These are phyloP conservation scores for Hypoxylon sp. DNA, from an alignment of 2,329 filamentous ascomycete species.

Conservation along the genomic window DNA sequence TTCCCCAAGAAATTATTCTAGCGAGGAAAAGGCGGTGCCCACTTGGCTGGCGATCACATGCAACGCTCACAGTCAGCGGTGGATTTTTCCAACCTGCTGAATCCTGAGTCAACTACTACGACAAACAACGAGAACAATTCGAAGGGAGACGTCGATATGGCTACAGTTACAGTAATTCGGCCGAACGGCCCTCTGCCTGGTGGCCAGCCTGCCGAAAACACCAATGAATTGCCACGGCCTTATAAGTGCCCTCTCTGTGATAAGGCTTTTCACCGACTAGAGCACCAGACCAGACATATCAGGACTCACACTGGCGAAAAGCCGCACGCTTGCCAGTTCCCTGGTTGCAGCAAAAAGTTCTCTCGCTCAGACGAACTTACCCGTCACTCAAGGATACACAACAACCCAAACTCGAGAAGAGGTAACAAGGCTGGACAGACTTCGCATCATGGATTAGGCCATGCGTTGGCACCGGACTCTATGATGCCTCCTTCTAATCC, in stretches of 20 bases:
- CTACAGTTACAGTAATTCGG: slow-evolving; percentile 70
- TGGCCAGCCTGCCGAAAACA: slow-evolving; percentile 72
- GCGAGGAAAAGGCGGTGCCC: slow-evolving; percentile 48
- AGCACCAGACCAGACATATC: slow-evolving; percentile 93
- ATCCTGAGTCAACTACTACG: slow-evolving; percentile 66
- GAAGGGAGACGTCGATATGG: slow-evolving; percentile 65
- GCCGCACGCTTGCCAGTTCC: slow-evolving; percentile 95
- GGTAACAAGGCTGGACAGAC: slow-evolving; percentile 82
- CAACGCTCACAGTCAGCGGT: slow-evolving; percentile 80
- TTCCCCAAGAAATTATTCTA: slow-evolving; percentile 34
- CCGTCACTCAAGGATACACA: slow-evolving; percentile 97
- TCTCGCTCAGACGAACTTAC: slow-evolving; percentile 97
- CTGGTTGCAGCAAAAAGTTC: slow-evolving; percentile 97
- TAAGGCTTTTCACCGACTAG: slow-evolving; percentile 97
- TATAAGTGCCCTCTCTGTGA: slow-evolving; percentile 99
- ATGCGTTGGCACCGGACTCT: slow-evolving; percentile 67
- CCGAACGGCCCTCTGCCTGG: slow-evolving; percentile 74
- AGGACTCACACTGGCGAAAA: slow-evolving; percentile 98
- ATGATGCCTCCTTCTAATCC: slow-evolving; percentile 83
- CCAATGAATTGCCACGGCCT: slow-evolving; percentile 85
- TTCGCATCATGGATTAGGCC: slow-evolving; percentile 61
- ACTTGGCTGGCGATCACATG: slow-evolving; percentile 73
- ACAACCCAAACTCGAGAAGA: slow-evolving; percentile 95
- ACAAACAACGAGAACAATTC: slow-evolving; percentile 52
- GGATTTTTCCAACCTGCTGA: slow-evolving; percentile 83